Percentiles rank a stretch among this genome's conserved stretches.
Conservation (phyloP, 2,329 filamentous ascomycete species). For the Paracoccidioides lutzii region DNA sequence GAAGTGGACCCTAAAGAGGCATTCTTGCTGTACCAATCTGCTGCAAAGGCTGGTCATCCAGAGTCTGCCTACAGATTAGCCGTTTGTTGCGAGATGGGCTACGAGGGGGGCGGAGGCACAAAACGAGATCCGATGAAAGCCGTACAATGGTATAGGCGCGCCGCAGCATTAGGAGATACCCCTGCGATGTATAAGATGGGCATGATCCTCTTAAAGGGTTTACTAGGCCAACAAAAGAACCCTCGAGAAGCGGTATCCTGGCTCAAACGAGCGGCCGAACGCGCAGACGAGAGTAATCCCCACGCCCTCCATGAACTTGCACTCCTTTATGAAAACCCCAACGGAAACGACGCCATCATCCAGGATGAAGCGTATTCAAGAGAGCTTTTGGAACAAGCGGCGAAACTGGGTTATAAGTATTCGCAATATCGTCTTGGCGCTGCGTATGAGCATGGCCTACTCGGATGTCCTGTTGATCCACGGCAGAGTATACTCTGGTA, state of each 20-base stretch:
- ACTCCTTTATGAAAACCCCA: slow-evolving; percentile 43
- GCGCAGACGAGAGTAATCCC: slow-evolving; percentile 78
- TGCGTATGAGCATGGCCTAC: slow-evolving; percentile 75
- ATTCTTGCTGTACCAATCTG: slow-evolving; percentile 83
- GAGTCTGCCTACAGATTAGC: slow-evolving; percentile 86
- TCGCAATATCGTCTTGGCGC: slow-evolving; percentile 82
- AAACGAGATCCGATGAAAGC: slow-evolving; percentile 83
- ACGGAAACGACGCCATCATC: slow-evolving; percentile 57
- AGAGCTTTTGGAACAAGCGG: slow-evolving; percentile 72
- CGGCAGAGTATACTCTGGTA: slow-evolving; percentile 88
- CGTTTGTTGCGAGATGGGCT: slow-evolving; percentile 92
- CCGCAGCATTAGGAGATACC: slow-evolving; percentile 76
- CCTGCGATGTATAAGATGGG: slow-evolving; percentile 98
- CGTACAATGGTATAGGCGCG: slow-evolving; percentile 95
- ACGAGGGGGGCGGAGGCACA: slow-evolving; percentile 87
- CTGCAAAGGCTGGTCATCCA: slow-evolving; percentile 76
- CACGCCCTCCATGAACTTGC: slow-evolving; percentile 86
- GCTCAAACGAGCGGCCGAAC: slow-evolving; percentile 85
- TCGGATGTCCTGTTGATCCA: slow-evolving; percentile 73
- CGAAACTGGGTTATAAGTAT: slow-evolving; percentile 84
- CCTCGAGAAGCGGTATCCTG: slow-evolving; percentile 76
- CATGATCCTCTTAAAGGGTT: slow-evolving; percentile 85
- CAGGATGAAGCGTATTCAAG: slow-evolving; percentile 71
- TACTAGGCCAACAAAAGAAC: slow-evolving; percentile 76
- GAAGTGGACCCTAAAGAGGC: slow-evolving; percentile 82